Evolutionary conservation across 768 basidiomycete species (phyloP).

Genomic region (Boletus rubropictus): DNA sequence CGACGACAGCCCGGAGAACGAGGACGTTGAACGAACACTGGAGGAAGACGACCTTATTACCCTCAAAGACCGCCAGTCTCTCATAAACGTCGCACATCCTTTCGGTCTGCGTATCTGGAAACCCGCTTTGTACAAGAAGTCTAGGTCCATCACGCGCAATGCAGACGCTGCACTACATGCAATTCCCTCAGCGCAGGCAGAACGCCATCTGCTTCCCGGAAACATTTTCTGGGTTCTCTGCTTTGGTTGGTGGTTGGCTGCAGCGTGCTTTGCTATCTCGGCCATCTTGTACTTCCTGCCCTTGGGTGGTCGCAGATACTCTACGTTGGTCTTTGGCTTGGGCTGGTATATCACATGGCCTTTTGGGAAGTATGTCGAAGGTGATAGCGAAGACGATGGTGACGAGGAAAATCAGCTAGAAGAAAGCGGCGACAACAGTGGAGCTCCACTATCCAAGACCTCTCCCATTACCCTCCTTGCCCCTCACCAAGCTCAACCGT

Average conservation of each 20-base stretch:
- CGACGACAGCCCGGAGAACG: slow-evolving; percentile 37
- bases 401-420: slow-evolving; percentile 36
- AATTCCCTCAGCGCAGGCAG: slow-evolving; percentile 87
- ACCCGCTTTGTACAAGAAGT: slow-evolving; percentile 97
- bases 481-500: slow-evolving; percentile 16
- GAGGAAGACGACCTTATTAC: slow-evolving; percentile 84
- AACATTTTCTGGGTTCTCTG: slow-evolving; percentile 88
- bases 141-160: slow-evolving; percentile 90
- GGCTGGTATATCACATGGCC: slow-evolving; percentile 98
- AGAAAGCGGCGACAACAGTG: slow-evolving; percentile 13
- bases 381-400: slow-evolving; percentile 45
- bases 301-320: slow-evolving; percentile 77
- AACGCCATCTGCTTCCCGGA: slow-evolving; percentile 87
- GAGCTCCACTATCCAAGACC: slow-evolving; percentile 35
- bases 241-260: slow-evolving; percentile 92
- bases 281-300: slow-evolving; percentile 67
- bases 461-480: slow-evolving; percentile 42
- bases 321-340: slow-evolving; percentile 81
- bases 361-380: slow-evolving; percentile 97
- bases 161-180: slow-evolving; percentile 93
- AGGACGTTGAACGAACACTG: slow-evolving; percentile 17
- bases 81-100: slow-evolving; percentile 98
- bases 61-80: slow-evolving; percentile 90
- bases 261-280: slow-evolving; percentile 64
- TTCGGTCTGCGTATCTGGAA: slow-evolving; percentile 99